phyloP scores from a whole-genome alignment of 148 eudicot genomes.

The Euryodendron excelsum region DNA sequence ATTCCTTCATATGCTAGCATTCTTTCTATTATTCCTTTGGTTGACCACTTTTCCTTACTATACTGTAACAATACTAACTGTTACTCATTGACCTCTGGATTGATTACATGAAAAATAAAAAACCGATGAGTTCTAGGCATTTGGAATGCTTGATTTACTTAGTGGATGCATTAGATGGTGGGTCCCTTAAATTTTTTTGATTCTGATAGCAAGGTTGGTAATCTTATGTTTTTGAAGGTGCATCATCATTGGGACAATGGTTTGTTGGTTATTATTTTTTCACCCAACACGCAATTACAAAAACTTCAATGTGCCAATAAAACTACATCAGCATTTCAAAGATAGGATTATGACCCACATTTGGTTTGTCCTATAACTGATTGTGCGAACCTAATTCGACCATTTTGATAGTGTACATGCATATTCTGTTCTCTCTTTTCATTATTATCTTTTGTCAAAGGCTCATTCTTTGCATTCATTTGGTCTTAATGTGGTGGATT shows the following conservation, averaged over 20 bases:
- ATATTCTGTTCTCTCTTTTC: not conserved
- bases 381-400: not conserved
- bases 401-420: not conserved
- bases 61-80: not conserved
- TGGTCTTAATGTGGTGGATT: not conserved
- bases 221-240: not conserved
- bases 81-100: not conserved
- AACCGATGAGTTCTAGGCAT: not conserved
- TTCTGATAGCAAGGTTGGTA: not conserved
- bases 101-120: not conserved
- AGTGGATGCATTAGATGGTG: not conserved
- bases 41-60: not conserved
- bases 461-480: not conserved
- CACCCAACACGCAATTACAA: too few relatives aligned
- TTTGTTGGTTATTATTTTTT: not conserved
- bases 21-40: not conserved
- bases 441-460: not conserved
- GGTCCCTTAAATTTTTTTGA: not conserved
- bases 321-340: not conserved
- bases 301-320: not conserved
- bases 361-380: not conserved
- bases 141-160: not conserved
- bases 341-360: not conserved
- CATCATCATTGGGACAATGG: not conserved
- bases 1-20: slow-evolving; percentile 1